Conservation (phyloP, 2,329 filamentous ascomycete species). For the Pyricularia pennisetigena region DNA sequence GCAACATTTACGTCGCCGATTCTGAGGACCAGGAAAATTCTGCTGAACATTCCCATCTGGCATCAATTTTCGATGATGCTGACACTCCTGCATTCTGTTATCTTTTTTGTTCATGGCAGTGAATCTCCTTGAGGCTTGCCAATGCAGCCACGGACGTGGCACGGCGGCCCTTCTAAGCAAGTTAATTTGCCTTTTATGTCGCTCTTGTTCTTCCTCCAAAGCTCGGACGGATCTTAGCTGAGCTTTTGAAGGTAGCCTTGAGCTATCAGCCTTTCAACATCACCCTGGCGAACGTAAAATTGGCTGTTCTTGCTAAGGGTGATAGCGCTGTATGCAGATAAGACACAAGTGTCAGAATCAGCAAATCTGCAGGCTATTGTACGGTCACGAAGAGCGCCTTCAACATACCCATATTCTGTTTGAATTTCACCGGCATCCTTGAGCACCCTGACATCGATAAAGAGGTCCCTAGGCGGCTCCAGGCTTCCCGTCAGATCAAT, state of each 20-base stretch:
- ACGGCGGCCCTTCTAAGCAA: neutral
- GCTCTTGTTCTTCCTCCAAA: neutral
- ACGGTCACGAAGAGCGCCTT: neutral
- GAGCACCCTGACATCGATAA: constrained; percentile 91
- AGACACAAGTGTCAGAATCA: neutral
- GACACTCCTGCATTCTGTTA: neutral
- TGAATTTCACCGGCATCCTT: constrained; percentile 98
- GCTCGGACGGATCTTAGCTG: constrained; percentile 33
- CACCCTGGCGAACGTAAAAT: constrained; percentile 90
- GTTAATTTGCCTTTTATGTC: neutral
- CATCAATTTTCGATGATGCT: neutral
- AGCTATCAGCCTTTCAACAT: constrained; percentile 87
- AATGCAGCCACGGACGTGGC: neutral
- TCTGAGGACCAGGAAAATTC: neutral
- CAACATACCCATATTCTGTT: constrained; percentile 86
- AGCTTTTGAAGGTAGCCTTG: constrained; percentile 93
- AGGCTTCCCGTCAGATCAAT: constrained; percentile 90
- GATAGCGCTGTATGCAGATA: constrained; percentile 58
- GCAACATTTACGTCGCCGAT: neutral
- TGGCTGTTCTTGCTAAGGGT: constrained; percentile 97
- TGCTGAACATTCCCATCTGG: neutral
- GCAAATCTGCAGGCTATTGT: neutral
- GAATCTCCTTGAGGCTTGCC: neutral
- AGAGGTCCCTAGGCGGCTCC: constrained; percentile 88
- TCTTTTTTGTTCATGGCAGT: neutral